Evolutionary conservation across 2,329 filamentous ascomycete genomes (phyloP).

Genomic region (Xylaria sp.): DNA sequence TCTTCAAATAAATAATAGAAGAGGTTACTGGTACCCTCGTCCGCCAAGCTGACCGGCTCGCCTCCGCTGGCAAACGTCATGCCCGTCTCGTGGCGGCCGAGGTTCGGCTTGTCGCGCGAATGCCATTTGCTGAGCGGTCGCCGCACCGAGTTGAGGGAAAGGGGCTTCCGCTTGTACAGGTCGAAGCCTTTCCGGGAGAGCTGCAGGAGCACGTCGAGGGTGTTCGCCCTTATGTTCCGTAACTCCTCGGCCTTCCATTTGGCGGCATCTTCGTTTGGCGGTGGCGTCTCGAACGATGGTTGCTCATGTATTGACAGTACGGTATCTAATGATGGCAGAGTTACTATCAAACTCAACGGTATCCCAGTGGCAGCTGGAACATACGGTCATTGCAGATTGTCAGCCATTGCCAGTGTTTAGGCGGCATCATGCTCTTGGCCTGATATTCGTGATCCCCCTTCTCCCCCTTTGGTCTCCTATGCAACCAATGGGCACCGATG

Average conservation of each 20-base stretch:
- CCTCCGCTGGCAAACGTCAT: constrained; percentile 36
- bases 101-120: constrained; percentile 40
- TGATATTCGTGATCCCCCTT: constrained; percentile 41
- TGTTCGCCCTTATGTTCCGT: constrained; percentile 54
- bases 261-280: constrained; percentile 39
- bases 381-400: constrained; percentile 72
- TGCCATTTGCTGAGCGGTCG: constrained; percentile 55
- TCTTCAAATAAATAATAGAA: constrained; percentile 77
- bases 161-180: constrained; percentile 53
- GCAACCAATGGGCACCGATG: constrained; percentile 76
- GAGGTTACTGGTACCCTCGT: constrained; percentile 67
- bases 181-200: constrained; percentile 54
- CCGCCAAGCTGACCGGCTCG: constrained; percentile 43
- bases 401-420: constrained; percentile 75
- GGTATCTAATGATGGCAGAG: constrained; percentile 61
- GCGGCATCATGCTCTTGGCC: constrained; percentile 52
- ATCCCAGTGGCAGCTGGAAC: constrained; percentile 33
- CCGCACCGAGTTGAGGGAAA: constrained; percentile 56
- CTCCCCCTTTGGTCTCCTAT: constrained; percentile 50
- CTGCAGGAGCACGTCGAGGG: constrained; percentile 53
- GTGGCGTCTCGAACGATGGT: constrained; percentile 51
- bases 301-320: constrained; percentile 76
- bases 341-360: constrained; percentile 37
- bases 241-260: constrained; percentile 49
- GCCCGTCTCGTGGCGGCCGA: constrained; percentile 41